A percentile compares a stretch with the other conserved stretches of the same genome.
Evolutionary conservation across 306 rosid species (phyloP).

Genomic region (Begonia peltatifolia): DNA sequence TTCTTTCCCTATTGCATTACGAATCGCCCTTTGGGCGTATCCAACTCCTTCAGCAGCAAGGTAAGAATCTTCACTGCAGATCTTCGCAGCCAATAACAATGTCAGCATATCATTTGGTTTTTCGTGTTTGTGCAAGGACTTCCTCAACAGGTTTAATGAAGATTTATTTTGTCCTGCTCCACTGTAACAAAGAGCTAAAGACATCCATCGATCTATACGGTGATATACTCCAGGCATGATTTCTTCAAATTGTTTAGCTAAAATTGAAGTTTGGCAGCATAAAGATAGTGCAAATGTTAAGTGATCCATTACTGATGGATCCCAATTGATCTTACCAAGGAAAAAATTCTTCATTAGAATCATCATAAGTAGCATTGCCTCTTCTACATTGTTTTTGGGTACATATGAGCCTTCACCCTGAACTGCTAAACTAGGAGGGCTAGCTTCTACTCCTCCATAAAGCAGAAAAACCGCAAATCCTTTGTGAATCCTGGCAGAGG

Average conservation of each 20-base stretch:
- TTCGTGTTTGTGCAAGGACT: conserved; percentile 75
- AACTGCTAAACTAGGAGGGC: conserved; percentile 73
- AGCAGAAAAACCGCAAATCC: conserved; percentile 60
- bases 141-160: conserved; percentile 65
- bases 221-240: conserved; percentile 77
- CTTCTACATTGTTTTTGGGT: conserved; percentile 88
- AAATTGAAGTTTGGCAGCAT: conserved; percentile 64
- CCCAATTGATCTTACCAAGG: conserved; percentile 70
- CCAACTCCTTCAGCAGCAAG: conserved; percentile 76
- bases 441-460: conserved; percentile 82
- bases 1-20: conserved; percentile 26
- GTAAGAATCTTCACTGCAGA: conserved; percentile 62
- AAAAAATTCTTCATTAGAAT: conserved; percentile 48
- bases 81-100: conserved; percentile 66
- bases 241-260: conserved; percentile 74
- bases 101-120: conserved; percentile 59
- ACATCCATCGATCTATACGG: conserved; percentile 83
- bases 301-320: conserved; percentile 86
- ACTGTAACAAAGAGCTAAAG: conserved; percentile 69
- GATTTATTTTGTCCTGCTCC: conserved; percentile 55
- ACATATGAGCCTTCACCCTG: conserved; percentile 72
- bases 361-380: conserved; percentile 84
- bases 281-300: conserved; percentile 71
- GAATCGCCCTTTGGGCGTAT: conserved; percentile 55
- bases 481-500: conserved; percentile 77